Evolutionary conservation across 305 asterid species (phyloP).

Genomic region (Stenogyne calaminthoides): DNA sequence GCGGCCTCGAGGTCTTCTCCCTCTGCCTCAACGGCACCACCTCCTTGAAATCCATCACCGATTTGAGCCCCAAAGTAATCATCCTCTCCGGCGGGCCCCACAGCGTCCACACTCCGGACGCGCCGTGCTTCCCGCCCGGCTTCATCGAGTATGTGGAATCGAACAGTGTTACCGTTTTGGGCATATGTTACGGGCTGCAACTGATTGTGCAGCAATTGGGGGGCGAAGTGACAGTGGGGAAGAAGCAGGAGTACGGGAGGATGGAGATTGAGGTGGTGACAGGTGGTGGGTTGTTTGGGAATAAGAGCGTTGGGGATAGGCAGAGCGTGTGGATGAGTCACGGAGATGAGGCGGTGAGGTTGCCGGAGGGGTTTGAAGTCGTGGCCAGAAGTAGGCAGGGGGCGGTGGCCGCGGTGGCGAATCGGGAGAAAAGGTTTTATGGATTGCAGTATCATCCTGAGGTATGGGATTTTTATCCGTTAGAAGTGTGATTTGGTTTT

Average conservation of each 20-base stretch:
- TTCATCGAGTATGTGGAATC: conserved; percentile 67
- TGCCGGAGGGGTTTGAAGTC: conserved; percentile 92
- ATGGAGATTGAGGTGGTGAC: conserved; percentile 72
- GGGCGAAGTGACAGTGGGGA: conserved; percentile 77
- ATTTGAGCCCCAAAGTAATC: conserved; percentile 64
- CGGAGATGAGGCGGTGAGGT: conserved; percentile 84
- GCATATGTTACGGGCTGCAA: conserved; percentile 94
- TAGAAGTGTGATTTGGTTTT: background rate
- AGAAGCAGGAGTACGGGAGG: conserved; percentile 93
- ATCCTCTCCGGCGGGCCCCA: conserved; percentile 98
- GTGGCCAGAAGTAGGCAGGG: conserved; percentile 88
- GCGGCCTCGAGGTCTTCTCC: conserved; percentile 77
- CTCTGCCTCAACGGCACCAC: conserved; percentile 88
- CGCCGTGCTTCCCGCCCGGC: conserved; percentile 77
- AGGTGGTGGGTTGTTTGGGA: conserved; percentile 65
- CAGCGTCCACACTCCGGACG: conserved; percentile 73
- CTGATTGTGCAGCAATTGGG: conserved; percentile 81
- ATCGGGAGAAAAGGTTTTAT: conserved; percentile 57
- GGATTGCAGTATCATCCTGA: conserved; percentile 99
- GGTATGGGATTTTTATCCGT: conserved; percentile 31
- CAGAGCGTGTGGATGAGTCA: conserved; percentile 99
- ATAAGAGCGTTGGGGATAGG: conserved; percentile 60
- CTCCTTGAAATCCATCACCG: conserved; percentile 58
- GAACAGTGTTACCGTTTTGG: conserved; percentile 55
- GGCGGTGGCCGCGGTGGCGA: conserved; percentile 75